These are phyloP conservation scores for Ophiostoma perfectum DNA, from an alignment of 2,329 filamentous ascomycete species.

Conservation along the genomic window DNA sequence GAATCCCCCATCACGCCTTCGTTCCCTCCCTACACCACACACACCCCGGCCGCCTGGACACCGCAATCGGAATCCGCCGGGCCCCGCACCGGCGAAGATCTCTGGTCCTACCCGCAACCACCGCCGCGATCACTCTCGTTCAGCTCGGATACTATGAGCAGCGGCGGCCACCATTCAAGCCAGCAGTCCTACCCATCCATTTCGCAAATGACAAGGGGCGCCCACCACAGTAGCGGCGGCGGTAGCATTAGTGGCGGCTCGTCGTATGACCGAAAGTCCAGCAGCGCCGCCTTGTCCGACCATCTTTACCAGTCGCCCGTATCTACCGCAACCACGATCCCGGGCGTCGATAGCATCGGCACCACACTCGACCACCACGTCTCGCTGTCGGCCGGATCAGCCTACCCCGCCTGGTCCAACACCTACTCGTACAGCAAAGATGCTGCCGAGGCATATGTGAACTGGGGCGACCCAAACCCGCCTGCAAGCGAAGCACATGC, in stretches of 20 bases:
- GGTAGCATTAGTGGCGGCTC: conserved; percentile 15
- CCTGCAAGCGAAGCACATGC: conserved; percentile 29
- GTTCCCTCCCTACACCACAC: conserved; percentile 38
- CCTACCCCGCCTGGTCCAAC: conserved; percentile 42
- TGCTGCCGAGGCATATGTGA: conserved; percentile 33
- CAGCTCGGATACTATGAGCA: conserved; percentile 39
- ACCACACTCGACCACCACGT: conserved; percentile 34
- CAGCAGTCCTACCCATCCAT: conserved; percentile 32
- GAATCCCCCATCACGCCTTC: conserved; percentile 48
- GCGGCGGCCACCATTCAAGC: conserved; percentile 30
- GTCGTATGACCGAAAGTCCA: conserved; percentile 41
- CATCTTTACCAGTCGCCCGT: conserved; percentile 38
- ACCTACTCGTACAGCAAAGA: conserved; percentile 18
- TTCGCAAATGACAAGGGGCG: conserved; percentile 32
- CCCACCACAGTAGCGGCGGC: conserved; percentile 10
- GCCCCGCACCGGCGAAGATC: conserved; percentile 37
- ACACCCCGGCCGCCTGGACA: conserved; percentile 41
- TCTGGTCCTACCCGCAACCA: conserved; percentile 38
- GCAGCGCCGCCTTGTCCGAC: conserved; percentile 35
- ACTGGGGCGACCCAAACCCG: conserved; percentile 33
- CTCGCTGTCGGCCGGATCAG: conserved; percentile 38
- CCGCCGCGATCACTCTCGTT: conserved; percentile 27
- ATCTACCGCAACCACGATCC: conserved; percentile 31
- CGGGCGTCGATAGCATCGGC: conserved; percentile 36
- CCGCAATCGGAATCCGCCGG: conserved; percentile 36